Evolutionary conservation across 108 stramenopile genomes (phyloP), one percentile per base, ranked within the genome.

Genomic region (Cyclotella atomus): DNA sequence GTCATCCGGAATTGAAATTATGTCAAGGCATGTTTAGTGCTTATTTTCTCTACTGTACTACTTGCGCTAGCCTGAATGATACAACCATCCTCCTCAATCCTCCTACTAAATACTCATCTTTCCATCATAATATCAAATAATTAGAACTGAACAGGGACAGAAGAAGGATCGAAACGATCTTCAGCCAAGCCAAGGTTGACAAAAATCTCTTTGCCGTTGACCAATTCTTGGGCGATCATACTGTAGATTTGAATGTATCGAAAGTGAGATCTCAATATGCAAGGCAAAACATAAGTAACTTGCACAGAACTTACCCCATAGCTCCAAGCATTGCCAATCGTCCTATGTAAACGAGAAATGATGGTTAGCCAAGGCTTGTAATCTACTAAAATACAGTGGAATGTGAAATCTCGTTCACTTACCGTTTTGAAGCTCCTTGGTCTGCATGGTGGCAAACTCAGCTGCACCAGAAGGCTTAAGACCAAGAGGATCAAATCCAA

Each of bases 391-490:
- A n/a, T n/a, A n/a, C n/a, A n/a, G n/a, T n/a, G n/a, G n/a, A n/a
- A n/a, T n/a, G n/a, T n/a, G n/a, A n/a, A n/a, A n/a, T n/a, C n/a
- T n/a, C n/a, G n/a, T n/a, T n/a, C n/a, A n/a, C n/a, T n/a, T n/a
- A n/a, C 95, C 92, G 70, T 96, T 91, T 71, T 92, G 90, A 23
- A 96, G 73, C 81, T 96, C 95, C 79, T 87, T 89, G 55, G 91
- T 93, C 57, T 88, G 87, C 80, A 94, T 87, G 25, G 35, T 57
- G n/a, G 49, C 56, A 62, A 89, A 89, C n/a, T 61, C 91, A 43
- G 66, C 74, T 1, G 89, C 59, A 47, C 88, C 87, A n/a, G 29
- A 53, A 3, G 92, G 95, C 71, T 87, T 88, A 35, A 95, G 66
- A 55, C 85, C 83, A 10, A 92, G 72, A 12, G 92, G 94, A 69